These are phyloP conservation scores for Phaeophleospora eucalypticola DNA, from an alignment of 2,329 filamentous ascomycete genomes.

Conservation along the genomic window DNA sequence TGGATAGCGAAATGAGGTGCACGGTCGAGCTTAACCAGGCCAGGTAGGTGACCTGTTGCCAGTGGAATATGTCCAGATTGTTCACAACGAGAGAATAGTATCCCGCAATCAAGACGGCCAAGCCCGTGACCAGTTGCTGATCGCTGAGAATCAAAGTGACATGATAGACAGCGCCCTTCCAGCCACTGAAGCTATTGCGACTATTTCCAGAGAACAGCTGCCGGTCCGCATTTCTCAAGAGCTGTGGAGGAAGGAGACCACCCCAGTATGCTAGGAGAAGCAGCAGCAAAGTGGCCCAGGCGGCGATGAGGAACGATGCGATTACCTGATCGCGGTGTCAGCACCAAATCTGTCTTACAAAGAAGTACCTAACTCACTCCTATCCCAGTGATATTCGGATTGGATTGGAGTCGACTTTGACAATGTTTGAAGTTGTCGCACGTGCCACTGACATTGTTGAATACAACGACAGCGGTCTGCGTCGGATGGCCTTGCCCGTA, in stretches of 20 bases:
- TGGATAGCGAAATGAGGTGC: conserved; percentile 15
- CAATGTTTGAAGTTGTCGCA: background rate
- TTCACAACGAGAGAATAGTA: conserved; percentile 5
- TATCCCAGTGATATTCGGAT: background rate
- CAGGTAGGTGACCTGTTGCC: conserved; percentile 12
- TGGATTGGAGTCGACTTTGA: background rate
- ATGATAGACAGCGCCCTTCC: conserved; percentile 1
- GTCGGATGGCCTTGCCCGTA: too few species aligned
- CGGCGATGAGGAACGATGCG: conserved; percentile 2
- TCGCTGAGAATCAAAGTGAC: conserved; percentile 11
- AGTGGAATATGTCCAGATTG: conserved; percentile 11
- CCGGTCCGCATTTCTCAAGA: conserved; percentile 1
- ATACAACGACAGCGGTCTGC: too few species aligned
- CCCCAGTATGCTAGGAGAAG: conserved; percentile 3
- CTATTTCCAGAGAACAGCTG: conserved; percentile 1
- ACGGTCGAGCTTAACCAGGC: conserved; percentile 19
- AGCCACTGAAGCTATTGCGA: background rate
- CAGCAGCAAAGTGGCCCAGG: conserved; percentile 3
- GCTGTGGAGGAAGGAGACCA: conserved; percentile 6
- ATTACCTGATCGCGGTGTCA: too few species aligned
- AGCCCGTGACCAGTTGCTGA: conserved; percentile 16
- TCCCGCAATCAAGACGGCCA: conserved; percentile 12
- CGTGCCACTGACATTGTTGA: background rate
- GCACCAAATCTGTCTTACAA: too few species aligned
- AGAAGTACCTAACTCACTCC: too few species aligned